A percentile compares a stretch with the other conserved stretches of the same genome.
Conservation (phyloP, 371 early-diverging fungal genomes). For the Rhizoclosmatium hyalinum region DNA sequence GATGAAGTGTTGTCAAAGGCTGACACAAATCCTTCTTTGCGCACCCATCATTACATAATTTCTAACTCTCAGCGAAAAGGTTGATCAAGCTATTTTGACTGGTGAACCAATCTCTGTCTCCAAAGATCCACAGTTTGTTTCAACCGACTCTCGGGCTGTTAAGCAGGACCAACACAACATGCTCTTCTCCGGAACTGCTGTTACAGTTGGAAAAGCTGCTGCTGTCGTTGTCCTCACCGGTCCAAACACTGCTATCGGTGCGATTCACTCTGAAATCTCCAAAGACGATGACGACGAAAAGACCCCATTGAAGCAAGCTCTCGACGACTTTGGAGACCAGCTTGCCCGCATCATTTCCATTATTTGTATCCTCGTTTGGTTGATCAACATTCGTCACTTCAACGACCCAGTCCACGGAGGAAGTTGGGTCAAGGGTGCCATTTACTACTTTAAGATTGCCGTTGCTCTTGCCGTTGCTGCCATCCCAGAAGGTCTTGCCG, state of each 20-base stretch:
- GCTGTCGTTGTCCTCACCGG: constrained; percentile 93
- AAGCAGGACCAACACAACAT: constrained; percentile 96
- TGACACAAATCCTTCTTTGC: too few species aligned
- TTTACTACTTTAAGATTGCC: constrained; percentile 85
- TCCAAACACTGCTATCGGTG: constrained; percentile 88
- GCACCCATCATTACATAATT: not conserved
- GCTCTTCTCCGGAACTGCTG: constrained; percentile 94
- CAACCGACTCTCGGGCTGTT: constrained; percentile 77
- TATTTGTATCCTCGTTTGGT: constrained; percentile 95
- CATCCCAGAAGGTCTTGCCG: constrained; percentile 98
- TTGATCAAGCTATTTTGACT: constrained; percentile 96
- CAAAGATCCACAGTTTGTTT: constrained; percentile 71
- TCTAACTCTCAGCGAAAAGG: constrained; percentile 12
- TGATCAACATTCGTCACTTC: constrained; percentile 95
- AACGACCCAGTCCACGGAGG: constrained; percentile 88
- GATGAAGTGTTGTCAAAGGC: too few species aligned
- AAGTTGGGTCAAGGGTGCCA: constrained; percentile 63
- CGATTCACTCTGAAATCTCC: constrained; percentile 87
- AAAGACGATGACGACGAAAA: constrained; percentile 81
- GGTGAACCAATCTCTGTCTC: constrained; percentile 95
- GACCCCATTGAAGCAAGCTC: constrained; percentile 92
- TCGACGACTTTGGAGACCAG: constrained; percentile 97
- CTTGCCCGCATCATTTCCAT: constrained; percentile 94
- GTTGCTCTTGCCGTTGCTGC: constrained; percentile 99
- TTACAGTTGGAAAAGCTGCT: constrained; percentile 88